Conservation (phyloP, 1,139 yeast species). For the Spathaspora sp. region DNA sequence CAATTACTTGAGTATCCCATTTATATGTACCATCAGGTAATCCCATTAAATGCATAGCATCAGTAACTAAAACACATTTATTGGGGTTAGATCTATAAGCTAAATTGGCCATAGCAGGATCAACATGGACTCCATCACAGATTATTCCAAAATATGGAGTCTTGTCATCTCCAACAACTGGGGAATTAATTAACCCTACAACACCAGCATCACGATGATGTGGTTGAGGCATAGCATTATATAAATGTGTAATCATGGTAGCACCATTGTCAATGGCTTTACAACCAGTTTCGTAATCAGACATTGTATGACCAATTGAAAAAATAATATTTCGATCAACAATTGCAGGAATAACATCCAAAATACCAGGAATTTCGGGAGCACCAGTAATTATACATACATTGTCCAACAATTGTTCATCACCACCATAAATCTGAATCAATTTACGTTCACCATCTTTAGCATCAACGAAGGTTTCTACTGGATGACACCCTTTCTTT, state of each 20-base stretch:
- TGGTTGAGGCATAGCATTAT: constrained; percentile 69
- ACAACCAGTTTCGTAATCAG: constrained; percentile 48
- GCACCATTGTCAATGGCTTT: constrained; percentile 55
- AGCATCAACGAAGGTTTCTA: constrained; percentile 53
- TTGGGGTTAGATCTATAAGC: constrained; percentile 57
- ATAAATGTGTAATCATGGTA: constrained; percentile 61
- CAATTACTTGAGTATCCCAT: constrained; percentile 51
- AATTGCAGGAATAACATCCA: constrained; percentile 48
- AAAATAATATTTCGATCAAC: constrained; percentile 37
- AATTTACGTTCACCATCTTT: constrained; percentile 38
- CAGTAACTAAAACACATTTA: constrained; percentile 60
- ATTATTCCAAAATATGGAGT: constrained; percentile 59
- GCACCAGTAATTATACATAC: constrained; percentile 61
- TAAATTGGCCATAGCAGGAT: constrained; percentile 53
- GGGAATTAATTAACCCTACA: constrained; percentile 52
- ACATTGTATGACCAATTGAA: constrained; percentile 59
- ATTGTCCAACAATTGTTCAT: constrained; percentile 36
- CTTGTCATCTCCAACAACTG: constrained; percentile 24
- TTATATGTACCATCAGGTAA: constrained; percentile 50
- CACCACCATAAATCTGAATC: constrained; percentile 47
- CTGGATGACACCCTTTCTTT: constrained; percentile 66
- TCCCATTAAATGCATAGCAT: constrained; percentile 59
- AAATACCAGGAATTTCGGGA: constrained; percentile 58
- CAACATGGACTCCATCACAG: constrained; percentile 65
- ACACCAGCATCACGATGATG: constrained; percentile 64